These are phyloP conservation scores for Whalleya microplaca DNA, from an alignment of 2,329 filamentous ascomycete genomes.

Conservation along the genomic window DNA sequence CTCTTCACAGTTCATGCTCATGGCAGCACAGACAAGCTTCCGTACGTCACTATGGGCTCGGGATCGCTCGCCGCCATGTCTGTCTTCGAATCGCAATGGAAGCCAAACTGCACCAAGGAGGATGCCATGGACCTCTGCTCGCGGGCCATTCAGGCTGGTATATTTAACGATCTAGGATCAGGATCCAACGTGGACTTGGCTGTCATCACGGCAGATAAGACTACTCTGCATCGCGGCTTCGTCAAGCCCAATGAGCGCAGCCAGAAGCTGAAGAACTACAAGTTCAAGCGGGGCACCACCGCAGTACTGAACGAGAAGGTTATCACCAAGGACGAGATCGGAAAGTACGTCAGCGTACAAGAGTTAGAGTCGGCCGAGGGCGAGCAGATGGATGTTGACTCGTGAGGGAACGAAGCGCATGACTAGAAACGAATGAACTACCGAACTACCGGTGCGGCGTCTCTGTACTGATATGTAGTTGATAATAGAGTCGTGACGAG, in stretches of 20 bases:
- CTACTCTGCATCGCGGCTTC: conserved; percentile 88
- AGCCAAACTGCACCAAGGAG: conserved; percentile 71
- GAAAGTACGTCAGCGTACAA: conserved; percentile 90
- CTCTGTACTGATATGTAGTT: conserved; percentile 24
- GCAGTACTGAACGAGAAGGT: conserved; percentile 95
- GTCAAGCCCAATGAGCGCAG: conserved; percentile 90
- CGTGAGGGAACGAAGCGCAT: conserved; percentile 42
- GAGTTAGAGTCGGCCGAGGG: conserved; percentile 72
- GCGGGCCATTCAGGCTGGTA: conserved; percentile 87
- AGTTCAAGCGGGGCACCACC: conserved; percentile 89
- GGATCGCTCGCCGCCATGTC: conserved; percentile 97
- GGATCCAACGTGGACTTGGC: conserved; percentile 98
- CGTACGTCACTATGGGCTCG: conserved; percentile 98
- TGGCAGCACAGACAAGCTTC: conserved; percentile 97
- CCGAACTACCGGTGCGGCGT: neutral
- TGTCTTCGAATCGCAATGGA: conserved; percentile 97
- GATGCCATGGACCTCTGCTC: conserved; percentile 72
- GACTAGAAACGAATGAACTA: neutral
- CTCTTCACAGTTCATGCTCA: conserved; percentile 99
- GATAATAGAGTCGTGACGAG: conserved; percentile 29
- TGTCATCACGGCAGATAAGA: conserved; percentile 94
- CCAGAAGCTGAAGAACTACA: conserved; percentile 91
- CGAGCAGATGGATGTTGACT: conserved; percentile 72
- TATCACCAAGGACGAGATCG: conserved; percentile 90
- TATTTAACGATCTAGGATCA: conserved; percentile 97